Conservation (phyloP, 2,329 filamentous ascomycete genomes). For the Claviceps monticola region DNA sequence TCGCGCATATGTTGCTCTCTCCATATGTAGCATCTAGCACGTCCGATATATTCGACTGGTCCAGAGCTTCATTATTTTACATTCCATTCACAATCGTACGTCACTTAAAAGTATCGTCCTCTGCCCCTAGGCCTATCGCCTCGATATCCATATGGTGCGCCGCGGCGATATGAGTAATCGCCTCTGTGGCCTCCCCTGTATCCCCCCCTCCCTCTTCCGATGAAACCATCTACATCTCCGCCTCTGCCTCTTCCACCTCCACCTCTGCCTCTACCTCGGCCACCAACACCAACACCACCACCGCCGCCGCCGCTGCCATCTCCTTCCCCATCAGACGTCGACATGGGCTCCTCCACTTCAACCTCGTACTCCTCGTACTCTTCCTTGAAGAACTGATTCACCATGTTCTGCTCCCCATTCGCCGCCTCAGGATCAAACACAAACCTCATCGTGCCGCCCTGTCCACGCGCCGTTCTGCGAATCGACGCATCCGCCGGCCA, state of each 20-base stretch:
- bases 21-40: not conserved
- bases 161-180: conserved; percentile 12
- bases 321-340: conserved; percentile 13
- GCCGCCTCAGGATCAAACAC: conserved; percentile 73
- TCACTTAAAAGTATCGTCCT: conserved; percentile 17
- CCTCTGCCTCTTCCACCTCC: conserved; percentile 10
- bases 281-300: not conserved
- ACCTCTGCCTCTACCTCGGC: conserved; percentile 7
- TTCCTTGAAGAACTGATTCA: conserved; percentile 54
- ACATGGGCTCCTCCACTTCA: conserved; percentile 56
- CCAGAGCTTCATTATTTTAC: no score
- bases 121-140: conserved; percentile 22
- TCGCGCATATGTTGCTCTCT: no score
- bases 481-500: conserved; percentile 21
- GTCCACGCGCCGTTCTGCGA: conserved; percentile 23
- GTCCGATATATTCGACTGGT: no score
- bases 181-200: conserved; percentile 14
- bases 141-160: conserved; percentile 21
- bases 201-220: conserved; percentile 12
- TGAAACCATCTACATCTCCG: not conserved
- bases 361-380: conserved; percentile 66
- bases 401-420: conserved; percentile 52
- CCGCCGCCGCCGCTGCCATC: conserved; percentile 3
- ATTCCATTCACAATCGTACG: not conserved
- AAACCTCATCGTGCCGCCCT: conserved; percentile 73